phyloP scores from a whole-genome alignment of 345 rosid genomes.

The Salix viminalis region DNA sequence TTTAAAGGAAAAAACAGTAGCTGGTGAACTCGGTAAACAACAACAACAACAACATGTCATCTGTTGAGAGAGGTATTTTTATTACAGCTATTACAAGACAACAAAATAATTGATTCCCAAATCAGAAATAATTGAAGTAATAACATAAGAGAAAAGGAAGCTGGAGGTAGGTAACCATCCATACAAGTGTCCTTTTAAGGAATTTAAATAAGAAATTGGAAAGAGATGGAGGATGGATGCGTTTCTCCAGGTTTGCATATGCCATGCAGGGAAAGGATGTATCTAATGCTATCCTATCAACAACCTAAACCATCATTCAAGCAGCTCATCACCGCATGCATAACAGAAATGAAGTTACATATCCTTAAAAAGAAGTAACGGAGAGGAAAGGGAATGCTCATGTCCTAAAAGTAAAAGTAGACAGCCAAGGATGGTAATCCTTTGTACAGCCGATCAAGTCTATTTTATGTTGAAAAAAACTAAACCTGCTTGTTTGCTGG shows the following conservation, averaged over 20 bases:
- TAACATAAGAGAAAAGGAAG: not conserved
- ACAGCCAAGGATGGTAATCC: not conserved
- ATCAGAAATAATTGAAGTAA: not conserved
- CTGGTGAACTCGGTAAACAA: not conserved
- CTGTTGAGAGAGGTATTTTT: not conserved
- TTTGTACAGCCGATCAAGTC: not conserved
- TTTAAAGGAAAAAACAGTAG: not conserved
- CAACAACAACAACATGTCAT: not conserved
- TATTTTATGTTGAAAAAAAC: not conserved
- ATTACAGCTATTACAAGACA: not conserved
- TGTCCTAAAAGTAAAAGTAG: not conserved
- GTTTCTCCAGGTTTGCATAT: not conserved
- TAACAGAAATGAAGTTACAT: not conserved
- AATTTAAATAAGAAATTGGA: not conserved
- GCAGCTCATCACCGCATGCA: not conserved
- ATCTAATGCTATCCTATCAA: not conserved
- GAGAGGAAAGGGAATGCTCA: not conserved
- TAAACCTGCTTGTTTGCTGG: constrained; percentile 79
- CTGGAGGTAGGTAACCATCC: not conserved
- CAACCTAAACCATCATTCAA: not conserved
- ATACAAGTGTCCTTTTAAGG: too few species aligned
- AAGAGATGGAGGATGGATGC: not conserved
- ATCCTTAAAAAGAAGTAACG: not conserved
- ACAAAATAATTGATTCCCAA: not conserved
- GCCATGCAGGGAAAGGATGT: not conserved